Evolutionary conservation across 441 rosid species (phyloP), one percentile per base, ranked within the genome.

Genomic region (Lepidium campestre): DNA sequence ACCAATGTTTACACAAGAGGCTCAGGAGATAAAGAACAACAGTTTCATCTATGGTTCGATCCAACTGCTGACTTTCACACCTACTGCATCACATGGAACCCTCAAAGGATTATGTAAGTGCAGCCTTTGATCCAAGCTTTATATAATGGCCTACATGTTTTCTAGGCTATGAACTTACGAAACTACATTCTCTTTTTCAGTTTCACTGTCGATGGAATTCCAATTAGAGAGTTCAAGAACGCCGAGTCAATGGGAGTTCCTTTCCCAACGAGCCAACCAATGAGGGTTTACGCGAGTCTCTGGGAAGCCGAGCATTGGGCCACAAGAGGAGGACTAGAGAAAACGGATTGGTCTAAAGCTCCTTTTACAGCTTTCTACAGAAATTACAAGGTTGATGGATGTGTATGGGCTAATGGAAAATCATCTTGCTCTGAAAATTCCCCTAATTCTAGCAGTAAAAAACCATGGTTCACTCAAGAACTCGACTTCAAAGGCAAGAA

Each of bases 241-340:
- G 2, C 62, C 29, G 78, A 70, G 19, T 41, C 78, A 0, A n/a
- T 19, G 1, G 80, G 79, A 6, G 60, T 83, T 19, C 76, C 76
- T 0, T 85, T 74, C 12, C 87, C 86, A 17, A 67, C 65, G 64
- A 75, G 22, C 23, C 85, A 72, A 54, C 77, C 85, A 2, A 83
- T 85, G 88, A 83, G 78, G 29, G 66, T 83, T 4, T 73, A 81
- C 53, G 82, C 86, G 0, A 79, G 83, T 8, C 73, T 85, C 2
- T 85, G 90, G 87, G 75, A 82, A 40, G 83, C 80, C 0, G 86
- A 85, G 54, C 81, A 81, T 25, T 83, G 88, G 85, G 86, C 88
- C 0, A 84, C 84, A 6, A 68, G 83, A 37, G 85, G 85, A 20
- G 87, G 89, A n/a, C 61, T 63, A 0, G 66, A 82, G 36, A 85